Conservation (phyloP, 2,329 filamentous ascomycete genomes). For the Diplocarpon rosae region DNA sequence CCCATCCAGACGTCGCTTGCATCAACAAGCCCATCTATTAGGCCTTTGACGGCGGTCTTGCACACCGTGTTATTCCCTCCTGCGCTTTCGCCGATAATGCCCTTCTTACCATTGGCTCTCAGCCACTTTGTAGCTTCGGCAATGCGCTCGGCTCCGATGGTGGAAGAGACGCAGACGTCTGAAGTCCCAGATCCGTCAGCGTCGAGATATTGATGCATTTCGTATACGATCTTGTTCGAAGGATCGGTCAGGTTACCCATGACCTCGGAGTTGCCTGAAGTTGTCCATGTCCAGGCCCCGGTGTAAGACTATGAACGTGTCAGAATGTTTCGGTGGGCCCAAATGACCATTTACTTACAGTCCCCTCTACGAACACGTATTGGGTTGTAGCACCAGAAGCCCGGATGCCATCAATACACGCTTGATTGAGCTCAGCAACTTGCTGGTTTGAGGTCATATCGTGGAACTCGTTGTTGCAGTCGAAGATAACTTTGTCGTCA, state of each 20-base stretch:
- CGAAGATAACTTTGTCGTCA: slow-evolving; percentile 28
- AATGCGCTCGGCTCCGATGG: slow-evolving; percentile 43
- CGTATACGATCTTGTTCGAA: slow-evolving; percentile 42
- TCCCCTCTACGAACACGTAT: slow-evolving; percentile 46
- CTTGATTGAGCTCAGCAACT: slow-evolving; percentile 35
- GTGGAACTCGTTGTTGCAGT: slow-evolving; percentile 37
- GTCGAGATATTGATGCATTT: slow-evolving; percentile 54
- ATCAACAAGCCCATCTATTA: slow-evolving; percentile 35
- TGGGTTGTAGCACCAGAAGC: slow-evolving; percentile 35
- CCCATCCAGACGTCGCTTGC: slow-evolving; percentile 44
- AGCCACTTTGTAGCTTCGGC: slow-evolving; percentile 43
- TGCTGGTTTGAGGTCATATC: slow-evolving; percentile 30
- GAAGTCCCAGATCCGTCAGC: slow-evolving; percentile 41
- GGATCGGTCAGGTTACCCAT: slow-evolving; percentile 40
- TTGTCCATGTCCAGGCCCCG: slow-evolving; percentile 19
- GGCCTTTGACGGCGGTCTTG: slow-evolving; percentile 37
- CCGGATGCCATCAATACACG: slow-evolving; percentile 34
- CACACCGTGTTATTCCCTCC: slow-evolving; percentile 40
- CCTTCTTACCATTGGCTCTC: slow-evolving; percentile 39
- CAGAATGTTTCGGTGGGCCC: no score
- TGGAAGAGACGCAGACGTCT: slow-evolving; percentile 38
- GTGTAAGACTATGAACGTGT: slow-evolving; percentile 13
- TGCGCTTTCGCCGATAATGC: slow-evolving; percentile 43
- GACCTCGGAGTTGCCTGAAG: slow-evolving; percentile 33
- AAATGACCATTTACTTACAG: no score